phyloP scores from a whole-genome alignment of 768 basidiomycete species.

The Paxillus ammoniavirescens region DNA sequence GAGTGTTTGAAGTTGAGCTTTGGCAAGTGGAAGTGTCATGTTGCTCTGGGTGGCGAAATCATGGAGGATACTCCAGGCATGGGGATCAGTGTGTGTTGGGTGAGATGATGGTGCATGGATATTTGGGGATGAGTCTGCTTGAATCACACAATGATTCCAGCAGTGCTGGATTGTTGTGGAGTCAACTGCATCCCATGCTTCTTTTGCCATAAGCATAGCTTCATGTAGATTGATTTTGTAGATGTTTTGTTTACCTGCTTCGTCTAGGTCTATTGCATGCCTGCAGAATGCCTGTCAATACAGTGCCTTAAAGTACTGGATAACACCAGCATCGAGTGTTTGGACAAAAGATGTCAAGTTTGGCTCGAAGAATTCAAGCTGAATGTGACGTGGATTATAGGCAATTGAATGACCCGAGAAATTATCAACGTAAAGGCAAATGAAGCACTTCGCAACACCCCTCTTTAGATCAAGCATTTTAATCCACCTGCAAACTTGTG shows the following conservation, averaged over 20 bases:
- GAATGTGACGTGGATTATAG: too few relatives aligned
- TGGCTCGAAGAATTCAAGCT: too few relatives aligned
- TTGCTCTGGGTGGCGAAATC: conserved; percentile 1
- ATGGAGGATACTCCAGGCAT: not conserved
- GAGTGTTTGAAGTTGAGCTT: conserved; percentile 3
- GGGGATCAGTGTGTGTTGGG: too few relatives aligned
- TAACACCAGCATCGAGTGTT: too few relatives aligned
- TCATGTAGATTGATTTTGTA: conserved; percentile 37
- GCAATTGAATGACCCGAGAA: too few relatives aligned
- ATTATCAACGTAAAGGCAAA: not conserved
- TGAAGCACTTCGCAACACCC: conserved; percentile 3
- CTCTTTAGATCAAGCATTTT: conserved; percentile 21
- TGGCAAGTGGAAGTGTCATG: conserved; percentile 11
- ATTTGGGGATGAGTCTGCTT: not conserved
- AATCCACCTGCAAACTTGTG: conserved; percentile 19
- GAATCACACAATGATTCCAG: too few relatives aligned
- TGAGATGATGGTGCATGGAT: not conserved
- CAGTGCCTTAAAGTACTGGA: conserved; percentile 7
- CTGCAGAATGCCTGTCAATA: not conserved
- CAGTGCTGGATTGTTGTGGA: not conserved
- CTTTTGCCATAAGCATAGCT: conserved; percentile 30
- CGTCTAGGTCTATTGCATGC: conserved; percentile 28
- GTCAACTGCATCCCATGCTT: conserved; percentile 30
- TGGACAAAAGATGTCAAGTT: too few relatives aligned
- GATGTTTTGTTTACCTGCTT: conserved; percentile 29